These are phyloP conservation scores for Cornus kousa DNA, from an alignment of 148 eudicot genomes.

Conservation along the genomic window DNA sequence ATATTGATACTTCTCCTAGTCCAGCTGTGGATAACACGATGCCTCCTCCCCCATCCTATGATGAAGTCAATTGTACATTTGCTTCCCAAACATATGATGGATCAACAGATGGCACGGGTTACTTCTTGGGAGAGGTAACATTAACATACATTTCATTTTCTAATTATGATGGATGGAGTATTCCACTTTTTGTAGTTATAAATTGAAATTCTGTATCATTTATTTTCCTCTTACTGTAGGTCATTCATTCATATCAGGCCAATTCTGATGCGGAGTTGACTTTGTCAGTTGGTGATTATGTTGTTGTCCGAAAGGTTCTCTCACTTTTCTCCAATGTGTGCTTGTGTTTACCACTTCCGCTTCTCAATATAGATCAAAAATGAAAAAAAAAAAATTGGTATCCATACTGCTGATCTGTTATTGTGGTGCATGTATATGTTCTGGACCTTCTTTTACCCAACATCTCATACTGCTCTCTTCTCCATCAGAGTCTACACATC, in stretches of 20 bases:
- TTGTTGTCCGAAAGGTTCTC: constrained; percentile 81
- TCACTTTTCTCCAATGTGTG: background rate
- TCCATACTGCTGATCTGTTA: too few species aligned
- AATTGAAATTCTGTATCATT: background rate
- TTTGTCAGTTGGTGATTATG: constrained; percentile 71
- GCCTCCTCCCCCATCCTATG: constrained; percentile 69
- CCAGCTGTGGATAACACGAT: constrained; percentile 33
- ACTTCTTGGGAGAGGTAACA: constrained; percentile 84
- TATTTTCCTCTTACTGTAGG: constrained; percentile 38
- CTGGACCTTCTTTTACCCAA: too few species aligned
- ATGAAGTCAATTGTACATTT: constrained; percentile 55
- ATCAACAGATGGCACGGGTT: constrained; percentile 64
- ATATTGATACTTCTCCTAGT: constrained; percentile 61
- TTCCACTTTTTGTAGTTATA: background rate
- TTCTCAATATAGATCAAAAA: too few species aligned
- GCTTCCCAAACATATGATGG: constrained; percentile 59
- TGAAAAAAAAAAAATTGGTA: too few species aligned
- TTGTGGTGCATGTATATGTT: too few species aligned
- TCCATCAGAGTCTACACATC: too few species aligned
- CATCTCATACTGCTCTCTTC: too few species aligned
- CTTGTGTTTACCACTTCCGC: background rate
- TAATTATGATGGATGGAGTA: background rate
- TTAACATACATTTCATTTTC: constrained; percentile 8
- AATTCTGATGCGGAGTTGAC: constrained; percentile 74
- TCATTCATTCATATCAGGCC: constrained; percentile 71